Conservation (phyloP, 2,329 filamentous ascomycete species). For the Neocatenulostroma microsporum region DNA sequence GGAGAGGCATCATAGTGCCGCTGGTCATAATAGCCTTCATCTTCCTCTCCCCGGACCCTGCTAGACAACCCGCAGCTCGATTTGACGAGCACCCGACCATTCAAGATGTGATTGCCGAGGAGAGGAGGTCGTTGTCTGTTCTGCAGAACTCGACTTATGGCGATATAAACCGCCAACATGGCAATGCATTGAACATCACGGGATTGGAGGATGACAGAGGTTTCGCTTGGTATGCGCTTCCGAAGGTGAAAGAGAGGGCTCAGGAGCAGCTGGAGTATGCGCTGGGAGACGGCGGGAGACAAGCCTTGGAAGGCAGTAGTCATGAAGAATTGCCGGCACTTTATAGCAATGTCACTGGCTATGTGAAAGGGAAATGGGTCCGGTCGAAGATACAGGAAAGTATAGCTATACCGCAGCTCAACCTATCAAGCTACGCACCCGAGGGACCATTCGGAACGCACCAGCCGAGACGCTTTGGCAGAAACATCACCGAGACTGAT, state of each 20-base stretch:
- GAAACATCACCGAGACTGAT: slow-evolving; percentile 69
- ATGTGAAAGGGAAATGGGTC: slow-evolving; percentile 68
- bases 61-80: not conserved
- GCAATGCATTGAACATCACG: slow-evolving; percentile 50
- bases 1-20: not conserved
- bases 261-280: slow-evolving; percentile 45
- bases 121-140: slow-evolving; percentile 44
- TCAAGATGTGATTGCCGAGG: slow-evolving; percentile 43
- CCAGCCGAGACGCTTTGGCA: slow-evolving; percentile 53
- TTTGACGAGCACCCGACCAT: slow-evolving; percentile 37
- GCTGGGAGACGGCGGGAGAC: slow-evolving; percentile 30
- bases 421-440: slow-evolving; percentile 51
- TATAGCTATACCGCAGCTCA: slow-evolving; percentile 39
- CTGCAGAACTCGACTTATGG: slow-evolving; percentile 43
- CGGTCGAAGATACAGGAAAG: slow-evolving; percentile 46
- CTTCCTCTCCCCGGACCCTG: not conserved
- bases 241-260: slow-evolving; percentile 57
- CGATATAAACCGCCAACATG: slow-evolving; percentile 40
- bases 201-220: slow-evolving; percentile 67
- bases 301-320: slow-evolving; percentile 31
- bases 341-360: slow-evolving; percentile 75
- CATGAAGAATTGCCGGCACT: slow-evolving; percentile 42
- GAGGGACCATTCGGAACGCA: slow-evolving; percentile 54
- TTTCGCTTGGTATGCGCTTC: slow-evolving; percentile 70
- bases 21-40: not conserved